Base-by-base conservation (phyloP, 2,329 filamentous ascomycete species). In the Akanthomyces dipterigenus region DNA sequence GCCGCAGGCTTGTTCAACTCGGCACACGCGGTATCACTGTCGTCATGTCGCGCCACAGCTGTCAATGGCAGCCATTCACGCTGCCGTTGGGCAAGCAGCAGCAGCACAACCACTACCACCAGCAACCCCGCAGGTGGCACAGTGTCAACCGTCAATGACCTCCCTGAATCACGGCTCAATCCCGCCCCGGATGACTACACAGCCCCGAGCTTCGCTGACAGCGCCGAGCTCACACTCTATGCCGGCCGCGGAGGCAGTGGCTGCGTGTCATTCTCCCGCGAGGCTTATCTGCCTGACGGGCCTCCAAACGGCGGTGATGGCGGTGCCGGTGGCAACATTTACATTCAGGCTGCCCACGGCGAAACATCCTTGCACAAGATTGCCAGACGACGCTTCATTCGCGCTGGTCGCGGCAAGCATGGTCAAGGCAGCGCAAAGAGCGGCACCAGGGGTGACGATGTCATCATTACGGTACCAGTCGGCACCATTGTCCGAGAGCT, bases 271-370 rank as follows among this genome's bases (percentile, higher is more conserved):
- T 99, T 98, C 72, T 78, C 96, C 48, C 88, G 93, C 22, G 95
- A 99, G 69, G 93, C 93, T 65, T 98, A 90, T 74, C 81, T 97
- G 34, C 85, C 88, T 49, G 88, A 96, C 65, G 95, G 95, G 0
- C 95, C 95, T 12, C 86, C 95, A 11, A 98, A 99, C 73, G 95
- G 95, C 54, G 95, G 95, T 63, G 92, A 99, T 71, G 95, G 95
- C 46, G 95, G 95, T 5, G 89, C 86, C 61, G 95, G 95, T 64
- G 95, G 95, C 43, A 96, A 89, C 68, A 81, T 99, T 66, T 98
- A 96, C 73, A 96, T 99, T 62, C 93, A 98, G 75, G 93, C 95
- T 8, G 86, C 96, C 1, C 87, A 89, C 60, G 91, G 92, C 63
- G 90, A 98, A 75, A 98, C 92, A 0, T 96, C 91, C 58, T 77